Percentiles rank a stretch among this genome's conserved stretches.
phyloP scores from a whole-genome alignment of 108 stramenopile genomes.

The Skeletonema costatum region DNA sequence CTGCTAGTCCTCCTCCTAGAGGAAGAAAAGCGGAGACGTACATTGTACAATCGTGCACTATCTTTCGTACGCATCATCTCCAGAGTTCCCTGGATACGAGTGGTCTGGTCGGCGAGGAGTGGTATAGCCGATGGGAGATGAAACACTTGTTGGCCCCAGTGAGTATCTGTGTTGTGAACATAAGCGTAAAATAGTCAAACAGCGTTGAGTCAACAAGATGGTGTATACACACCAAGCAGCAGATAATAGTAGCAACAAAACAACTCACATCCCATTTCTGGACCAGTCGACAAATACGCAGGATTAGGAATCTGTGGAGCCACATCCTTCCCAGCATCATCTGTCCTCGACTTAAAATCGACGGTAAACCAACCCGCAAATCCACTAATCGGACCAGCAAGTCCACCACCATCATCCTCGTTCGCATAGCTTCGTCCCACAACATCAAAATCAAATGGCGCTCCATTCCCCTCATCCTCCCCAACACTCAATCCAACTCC shows the following conservation, averaged over 20 bases:
- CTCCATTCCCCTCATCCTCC: slow-evolving; percentile 45
- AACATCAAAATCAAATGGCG: slow-evolving; percentile 76
- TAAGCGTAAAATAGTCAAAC: background rate
- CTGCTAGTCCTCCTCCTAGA: slow-evolving; percentile 59
- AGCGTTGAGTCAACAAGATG: background rate
- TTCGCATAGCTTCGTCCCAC: slow-evolving; percentile 43
- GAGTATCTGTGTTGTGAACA: slow-evolving; percentile 69
- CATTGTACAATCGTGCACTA: slow-evolving; percentile 92
- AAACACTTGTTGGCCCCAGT: slow-evolving; percentile 99
- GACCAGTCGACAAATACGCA: slow-evolving; percentile 89
- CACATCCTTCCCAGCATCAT: slow-evolving; percentile 59
- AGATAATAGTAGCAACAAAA: background rate
- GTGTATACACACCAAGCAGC: too few relatives aligned
- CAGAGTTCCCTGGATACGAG: slow-evolving; percentile 67
- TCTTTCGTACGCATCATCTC: slow-evolving; percentile 90
- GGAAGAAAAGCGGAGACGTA: slow-evolving; percentile 53
- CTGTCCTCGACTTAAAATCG: slow-evolving; percentile 89
- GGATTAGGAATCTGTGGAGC: slow-evolving; percentile 81
- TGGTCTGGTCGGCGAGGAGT: slow-evolving; percentile 71
- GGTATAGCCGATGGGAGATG: slow-evolving; percentile 78
- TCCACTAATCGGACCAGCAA: slow-evolving; percentile 78
- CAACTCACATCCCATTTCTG: slow-evolving; percentile 82
- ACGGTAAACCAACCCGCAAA: slow-evolving; percentile 98
- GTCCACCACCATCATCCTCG: slow-evolving; percentile 2
- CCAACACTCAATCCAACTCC: slow-evolving; percentile 66